Percentiles rank a stretch among this genome's conserved stretches.
These are phyloP conservation scores for Ochetophila trinervis DNA, from an alignment of 306 rosid species.

Conservation along the genomic window DNA sequence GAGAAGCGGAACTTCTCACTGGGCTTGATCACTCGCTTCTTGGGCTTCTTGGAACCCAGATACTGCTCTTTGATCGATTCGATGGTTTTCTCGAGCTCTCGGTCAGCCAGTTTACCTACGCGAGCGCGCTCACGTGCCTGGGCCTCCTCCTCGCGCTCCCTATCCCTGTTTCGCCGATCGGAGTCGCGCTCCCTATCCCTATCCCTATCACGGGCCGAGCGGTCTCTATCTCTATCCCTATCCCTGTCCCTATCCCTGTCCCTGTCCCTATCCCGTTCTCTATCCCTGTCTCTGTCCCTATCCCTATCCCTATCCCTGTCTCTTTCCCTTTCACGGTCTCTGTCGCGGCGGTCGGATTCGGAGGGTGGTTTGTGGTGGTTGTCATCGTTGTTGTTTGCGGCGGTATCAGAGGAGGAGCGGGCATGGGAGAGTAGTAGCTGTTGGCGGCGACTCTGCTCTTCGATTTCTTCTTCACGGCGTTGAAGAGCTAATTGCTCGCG, in stretches of 20 bases:
- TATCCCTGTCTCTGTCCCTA: slow-evolving; percentile 38
- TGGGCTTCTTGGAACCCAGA: slow-evolving; percentile 79
- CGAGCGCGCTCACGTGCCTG: slow-evolving; percentile 62
- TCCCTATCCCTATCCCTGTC: slow-evolving; percentile 40
- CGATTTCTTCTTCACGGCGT: slow-evolving; percentile 66
- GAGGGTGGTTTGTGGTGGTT: slow-evolving; percentile 39
- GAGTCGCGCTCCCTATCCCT: slow-evolving; percentile 46
- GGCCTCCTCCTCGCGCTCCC: slow-evolving; percentile 68
- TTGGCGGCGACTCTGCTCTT: slow-evolving; percentile 52
- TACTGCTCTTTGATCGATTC: slow-evolving; percentile 83
- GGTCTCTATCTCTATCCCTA: slow-evolving; percentile 30
- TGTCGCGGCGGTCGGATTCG: slow-evolving; percentile 55
- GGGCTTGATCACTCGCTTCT: slow-evolving; percentile 84
- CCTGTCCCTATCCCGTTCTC: slow-evolving; percentile 33
- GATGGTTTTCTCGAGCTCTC: slow-evolving; percentile 78
- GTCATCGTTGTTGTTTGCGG: background rate
- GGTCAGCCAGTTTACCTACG: slow-evolving; percentile 58
- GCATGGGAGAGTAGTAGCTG: slow-evolving; percentile 41
- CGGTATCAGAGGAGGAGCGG: slow-evolving; percentile 19
- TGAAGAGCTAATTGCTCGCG: slow-evolving; percentile 70
- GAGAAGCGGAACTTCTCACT: slow-evolving; percentile 93
- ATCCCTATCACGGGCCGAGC: slow-evolving; percentile 37
- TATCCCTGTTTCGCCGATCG: slow-evolving; percentile 57
- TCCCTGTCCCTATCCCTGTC: slow-evolving; percentile 42
- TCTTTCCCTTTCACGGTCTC: slow-evolving; percentile 40